Evolutionary conservation across 768 basidiomycete species (phyloP).

Genomic region (Trametes elegans): DNA sequence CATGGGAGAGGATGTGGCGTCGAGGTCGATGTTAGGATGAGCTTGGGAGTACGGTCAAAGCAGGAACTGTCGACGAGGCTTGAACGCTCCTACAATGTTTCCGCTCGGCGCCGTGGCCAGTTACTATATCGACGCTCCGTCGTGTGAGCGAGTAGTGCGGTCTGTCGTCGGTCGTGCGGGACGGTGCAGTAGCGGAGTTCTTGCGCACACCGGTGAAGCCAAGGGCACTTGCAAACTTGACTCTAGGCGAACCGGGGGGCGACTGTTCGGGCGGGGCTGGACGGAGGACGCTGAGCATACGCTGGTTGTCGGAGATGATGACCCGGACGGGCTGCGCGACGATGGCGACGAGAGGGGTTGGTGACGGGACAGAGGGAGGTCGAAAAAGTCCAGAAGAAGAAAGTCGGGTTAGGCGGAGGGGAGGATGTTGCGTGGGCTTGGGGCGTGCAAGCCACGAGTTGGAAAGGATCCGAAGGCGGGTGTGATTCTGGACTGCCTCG

Average conservation of each 20-base stretch:
- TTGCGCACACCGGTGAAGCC: conserved; percentile 39
- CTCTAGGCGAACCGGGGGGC: conserved; percentile 34
- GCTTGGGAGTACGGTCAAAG: conserved; percentile 37
- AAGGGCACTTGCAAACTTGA: conserved; percentile 48
- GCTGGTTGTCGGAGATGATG: conserved; percentile 26
- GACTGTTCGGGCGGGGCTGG: conserved; percentile 31
- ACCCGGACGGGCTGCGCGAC: conserved; percentile 26
- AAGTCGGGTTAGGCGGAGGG: conserved; percentile 27
- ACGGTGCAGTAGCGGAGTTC: conserved; percentile 21
- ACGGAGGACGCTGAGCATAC: conserved; percentile 43
- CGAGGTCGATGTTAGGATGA: conserved; percentile 4
- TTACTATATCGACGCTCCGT: conserved; percentile 44
- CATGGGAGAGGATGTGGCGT: conserved; percentile 20
- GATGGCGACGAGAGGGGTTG: conserved; percentile 22
- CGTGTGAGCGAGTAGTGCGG: conserved; percentile 34
- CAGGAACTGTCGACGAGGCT: conserved; percentile 42
- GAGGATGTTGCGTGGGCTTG: conserved; percentile 29
- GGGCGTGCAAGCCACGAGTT: conserved; percentile 40
- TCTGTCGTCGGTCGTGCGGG: conserved; percentile 28
- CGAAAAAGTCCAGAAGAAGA: conserved; percentile 23
- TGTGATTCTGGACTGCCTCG: conserved; percentile 18
- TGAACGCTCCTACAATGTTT: conserved; percentile 35
- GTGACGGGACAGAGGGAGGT: conserved; percentile 25
- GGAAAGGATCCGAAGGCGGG: conserved; percentile 24
- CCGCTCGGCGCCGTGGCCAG: conserved; percentile 35